Evolutionary conservation across 1,284 basidiomycete genomes (phyloP).

Genomic region (Veloboletus limbatus): DNA sequence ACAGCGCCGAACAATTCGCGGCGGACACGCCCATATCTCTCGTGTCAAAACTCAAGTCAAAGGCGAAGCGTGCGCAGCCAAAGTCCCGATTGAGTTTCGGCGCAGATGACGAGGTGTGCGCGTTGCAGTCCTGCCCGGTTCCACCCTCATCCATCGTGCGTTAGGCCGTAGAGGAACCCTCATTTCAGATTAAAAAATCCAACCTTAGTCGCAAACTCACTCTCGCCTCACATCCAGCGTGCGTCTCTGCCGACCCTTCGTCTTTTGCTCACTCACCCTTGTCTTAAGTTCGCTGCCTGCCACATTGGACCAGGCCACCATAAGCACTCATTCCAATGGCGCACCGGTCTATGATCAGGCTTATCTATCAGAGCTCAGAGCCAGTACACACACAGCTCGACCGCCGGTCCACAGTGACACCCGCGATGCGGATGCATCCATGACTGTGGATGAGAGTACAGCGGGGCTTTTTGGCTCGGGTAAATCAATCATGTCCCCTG

Average conservation of each 20-base stretch:
- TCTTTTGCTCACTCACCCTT: slow-evolving; percentile 9
- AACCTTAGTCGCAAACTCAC: slow-evolving; percentile 64
- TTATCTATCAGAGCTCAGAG: slow-evolving; percentile 81
- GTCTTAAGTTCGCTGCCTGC: slow-evolving; percentile 35
- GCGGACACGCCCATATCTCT: slow-evolving; percentile 54
- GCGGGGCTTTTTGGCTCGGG: slow-evolving; percentile 40
- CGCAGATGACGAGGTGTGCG: slow-evolving; percentile 68
- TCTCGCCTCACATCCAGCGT: slow-evolving; percentile 52
- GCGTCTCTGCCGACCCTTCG: slow-evolving; percentile 25
- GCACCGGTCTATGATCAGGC: slow-evolving; percentile 70
- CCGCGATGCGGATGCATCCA: slow-evolving; percentile 53
- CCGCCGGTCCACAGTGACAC: slow-evolving; percentile 40
- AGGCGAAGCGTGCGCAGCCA: slow-evolving; percentile 58
- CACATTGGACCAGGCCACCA: slow-evolving; percentile 51
- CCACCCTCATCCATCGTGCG: slow-evolving; percentile 22
- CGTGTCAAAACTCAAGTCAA: slow-evolving; percentile 66
- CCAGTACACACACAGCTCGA: slow-evolving; percentile 66
- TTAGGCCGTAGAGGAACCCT: slow-evolving; percentile 58
- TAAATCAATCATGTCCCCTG: slow-evolving; percentile 22
- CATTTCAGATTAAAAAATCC: slow-evolving; percentile 77
- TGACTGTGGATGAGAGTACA: slow-evolving; percentile 45
- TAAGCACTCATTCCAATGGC: slow-evolving; percentile 44
- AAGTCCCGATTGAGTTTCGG: slow-evolving; percentile 81
- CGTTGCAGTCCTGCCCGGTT: slow-evolving; percentile 15
- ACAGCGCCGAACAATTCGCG: slow-evolving; percentile 20